Percentiles rank a stretch among this genome's conserved stretches.
Evolutionary conservation across 1,284 basidiomycete genomes (phyloP).

Genomic region (Leccinum huronense): DNA sequence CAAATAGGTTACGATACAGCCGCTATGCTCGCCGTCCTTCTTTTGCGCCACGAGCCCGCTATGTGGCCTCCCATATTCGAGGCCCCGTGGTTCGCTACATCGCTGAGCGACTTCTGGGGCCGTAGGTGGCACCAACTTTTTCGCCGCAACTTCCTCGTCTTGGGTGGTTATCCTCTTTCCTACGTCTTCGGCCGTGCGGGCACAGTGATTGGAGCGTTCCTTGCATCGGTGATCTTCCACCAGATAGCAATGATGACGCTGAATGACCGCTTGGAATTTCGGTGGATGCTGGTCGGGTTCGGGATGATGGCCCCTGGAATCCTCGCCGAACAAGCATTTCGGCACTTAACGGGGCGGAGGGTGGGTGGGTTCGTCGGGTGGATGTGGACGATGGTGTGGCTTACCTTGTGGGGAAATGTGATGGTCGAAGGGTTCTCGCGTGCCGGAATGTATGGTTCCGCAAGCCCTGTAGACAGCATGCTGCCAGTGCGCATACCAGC

Average conservation of each 20-base stretch:
- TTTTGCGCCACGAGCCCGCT: slow-evolving; percentile 34
- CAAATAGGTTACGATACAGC: slow-evolving; percentile 39
- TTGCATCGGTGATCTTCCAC: slow-evolving; percentile 58
- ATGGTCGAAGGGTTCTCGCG: slow-evolving; percentile 41
- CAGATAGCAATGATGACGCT: slow-evolving; percentile 50
- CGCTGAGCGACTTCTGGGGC: slow-evolving; percentile 43
- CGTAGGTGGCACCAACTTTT: slow-evolving; percentile 47
- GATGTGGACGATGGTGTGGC: slow-evolving; percentile 52
- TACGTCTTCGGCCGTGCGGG: slow-evolving; percentile 46
- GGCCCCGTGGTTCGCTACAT: slow-evolving; percentile 39
- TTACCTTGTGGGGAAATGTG: slow-evolving; percentile 46
- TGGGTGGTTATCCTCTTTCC: slow-evolving; percentile 32
- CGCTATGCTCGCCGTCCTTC: slow-evolving; percentile 41
- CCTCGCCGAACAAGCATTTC: slow-evolving; percentile 49
- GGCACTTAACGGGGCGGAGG: slow-evolving; percentile 37
- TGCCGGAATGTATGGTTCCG: not conserved
- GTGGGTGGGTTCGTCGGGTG: slow-evolving; percentile 49
- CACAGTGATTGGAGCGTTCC: slow-evolving; percentile 52
- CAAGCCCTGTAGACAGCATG: not conserved
- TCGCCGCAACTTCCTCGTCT: slow-evolving; percentile 21
- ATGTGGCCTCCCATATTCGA: slow-evolving; percentile 44
- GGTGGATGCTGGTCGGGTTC: slow-evolving; percentile 14
- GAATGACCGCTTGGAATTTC: slow-evolving; percentile 53
- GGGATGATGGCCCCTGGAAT: slow-evolving; percentile 51
- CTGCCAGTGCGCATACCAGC: slow-evolving; percentile 18